Evolutionary conservation across 768 basidiomycete genomes (phyloP).

Genomic region (Leccinum truebloodii): DNA sequence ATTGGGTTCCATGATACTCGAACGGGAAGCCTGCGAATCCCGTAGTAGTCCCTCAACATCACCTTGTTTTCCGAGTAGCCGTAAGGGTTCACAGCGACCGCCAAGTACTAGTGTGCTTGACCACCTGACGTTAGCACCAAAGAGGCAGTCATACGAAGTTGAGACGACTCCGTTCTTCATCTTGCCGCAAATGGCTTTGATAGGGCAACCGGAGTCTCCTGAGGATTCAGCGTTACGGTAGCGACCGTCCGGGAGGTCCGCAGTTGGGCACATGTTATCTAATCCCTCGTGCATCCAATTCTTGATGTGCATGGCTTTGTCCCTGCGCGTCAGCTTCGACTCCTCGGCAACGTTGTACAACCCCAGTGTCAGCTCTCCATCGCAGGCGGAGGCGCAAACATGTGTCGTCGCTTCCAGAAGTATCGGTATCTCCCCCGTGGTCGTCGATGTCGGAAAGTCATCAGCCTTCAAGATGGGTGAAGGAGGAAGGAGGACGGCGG

Average conservation of each 20-base stretch:
- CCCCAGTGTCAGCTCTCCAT: not conserved
- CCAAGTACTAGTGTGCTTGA: not conserved
- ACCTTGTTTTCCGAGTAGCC: constrained; percentile 3
- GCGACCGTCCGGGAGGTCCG: constrained; percentile 1
- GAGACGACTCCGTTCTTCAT: not conserved
- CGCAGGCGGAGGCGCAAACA: constrained; percentile 9
- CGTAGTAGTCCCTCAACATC: constrained; percentile 1
- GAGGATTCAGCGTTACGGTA: constrained; percentile 3
- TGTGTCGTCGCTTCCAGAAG: constrained; percentile 35
- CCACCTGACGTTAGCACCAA: constrained; percentile 2
- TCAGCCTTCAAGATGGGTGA: constrained; percentile 48
- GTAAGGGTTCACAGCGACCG: not conserved
- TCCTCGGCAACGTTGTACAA: constrained; percentile 12
- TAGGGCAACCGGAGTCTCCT: not conserved
- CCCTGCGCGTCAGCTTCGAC: not conserved
- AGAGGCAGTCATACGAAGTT: not conserved
- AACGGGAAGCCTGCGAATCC: constrained; percentile 21
- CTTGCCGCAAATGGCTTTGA: not conserved
- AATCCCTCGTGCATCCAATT: constrained; percentile 7
- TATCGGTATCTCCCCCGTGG: constrained; percentile 55
- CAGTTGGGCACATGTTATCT: constrained; percentile 1
- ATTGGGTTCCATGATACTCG: constrained; percentile 14
- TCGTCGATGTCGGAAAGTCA: constrained; percentile 36
- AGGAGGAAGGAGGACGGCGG: constrained; percentile 39
- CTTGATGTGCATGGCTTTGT: constrained; percentile 2